phyloP scores from a whole-genome alignment of 441 rosid species.

The Populus hybrid region DNA sequence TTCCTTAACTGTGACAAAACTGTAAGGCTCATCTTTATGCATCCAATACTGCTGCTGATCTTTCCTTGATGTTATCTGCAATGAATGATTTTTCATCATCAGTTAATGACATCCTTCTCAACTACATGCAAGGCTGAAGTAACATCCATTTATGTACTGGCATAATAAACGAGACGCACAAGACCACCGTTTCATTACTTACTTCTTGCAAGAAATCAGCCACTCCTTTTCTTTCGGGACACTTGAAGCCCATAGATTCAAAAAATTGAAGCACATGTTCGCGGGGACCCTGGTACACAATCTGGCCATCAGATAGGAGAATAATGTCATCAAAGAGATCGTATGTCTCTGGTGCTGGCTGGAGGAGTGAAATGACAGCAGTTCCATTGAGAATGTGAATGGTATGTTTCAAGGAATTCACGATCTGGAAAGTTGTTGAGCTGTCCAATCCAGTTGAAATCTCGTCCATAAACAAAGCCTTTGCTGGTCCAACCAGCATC shows the following conservation, averaged over 20 bases:
- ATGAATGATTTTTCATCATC: background rate
- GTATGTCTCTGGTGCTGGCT: conserved; percentile 84
- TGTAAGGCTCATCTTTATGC: conserved; percentile 46
- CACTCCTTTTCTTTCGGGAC: conserved; percentile 79
- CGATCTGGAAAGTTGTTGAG: conserved; percentile 70
- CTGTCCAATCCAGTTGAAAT: conserved; percentile 87
- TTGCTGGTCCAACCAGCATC: conserved; percentile 11
- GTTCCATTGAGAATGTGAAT: conserved; percentile 63
- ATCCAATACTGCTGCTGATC: conserved; percentile 88
- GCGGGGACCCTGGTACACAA: conserved; percentile 71
- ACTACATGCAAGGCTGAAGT: background rate
- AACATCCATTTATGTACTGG: background rate
- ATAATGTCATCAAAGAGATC: conserved; percentile 77
- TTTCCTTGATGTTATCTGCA: conserved; percentile 84
- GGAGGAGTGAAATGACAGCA: conserved; percentile 78
- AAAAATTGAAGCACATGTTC: conserved; percentile 68
- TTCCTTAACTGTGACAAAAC: conserved; percentile 55
- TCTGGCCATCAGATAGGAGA: conserved; percentile 65
- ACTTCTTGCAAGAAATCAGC: conserved; percentile 94
- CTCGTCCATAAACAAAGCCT: conserved; percentile 74
- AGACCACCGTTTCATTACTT: conserved; percentile 5
- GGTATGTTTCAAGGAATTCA: conserved; percentile 57
- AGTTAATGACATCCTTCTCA: background rate
- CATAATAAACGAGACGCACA: background rate
- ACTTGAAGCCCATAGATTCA: conserved; percentile 63